phyloP scores from a whole-genome alignment of 129 eudicot species.

The Artemisia argyi region DNA sequence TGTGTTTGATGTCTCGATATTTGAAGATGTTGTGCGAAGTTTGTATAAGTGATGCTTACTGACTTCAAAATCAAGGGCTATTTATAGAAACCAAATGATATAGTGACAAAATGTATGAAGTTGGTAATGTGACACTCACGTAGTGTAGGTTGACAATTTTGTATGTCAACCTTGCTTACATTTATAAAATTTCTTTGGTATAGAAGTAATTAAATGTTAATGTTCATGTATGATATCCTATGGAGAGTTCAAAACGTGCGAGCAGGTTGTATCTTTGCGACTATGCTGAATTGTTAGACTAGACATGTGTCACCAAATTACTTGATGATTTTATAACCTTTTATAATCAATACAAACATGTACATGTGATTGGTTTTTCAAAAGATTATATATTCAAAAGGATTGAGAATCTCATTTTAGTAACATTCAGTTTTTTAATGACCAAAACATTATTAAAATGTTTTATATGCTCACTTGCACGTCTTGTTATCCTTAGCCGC shows the following conservation, averaged over 20 bases:
- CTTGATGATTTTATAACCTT: no score
- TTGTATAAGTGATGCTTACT: conserved; percentile 3
- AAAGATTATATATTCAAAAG: neutral
- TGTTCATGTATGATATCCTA: conserved; percentile 11
- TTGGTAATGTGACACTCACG: conserved; percentile 48
- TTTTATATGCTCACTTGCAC: conserved; percentile 3
- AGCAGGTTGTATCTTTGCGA: conserved; percentile 27
- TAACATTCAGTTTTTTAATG: neutral
- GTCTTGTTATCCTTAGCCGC: conserved; percentile 10
- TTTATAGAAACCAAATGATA: conserved; percentile 34
- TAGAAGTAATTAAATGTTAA: neutral
- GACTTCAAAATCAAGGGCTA: conserved; percentile 17
- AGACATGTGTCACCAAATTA: neutral
- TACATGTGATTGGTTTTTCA: neutral
- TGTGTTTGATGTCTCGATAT: conserved; percentile 3
- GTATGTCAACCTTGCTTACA: conserved; percentile 18
- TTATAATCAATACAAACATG: neutral
- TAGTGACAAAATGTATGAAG: conserved; percentile 11
- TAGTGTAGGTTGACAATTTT: conserved; percentile 10
- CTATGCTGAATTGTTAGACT: neutral
- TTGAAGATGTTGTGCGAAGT: conserved; percentile 15
- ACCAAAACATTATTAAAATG: neutral
- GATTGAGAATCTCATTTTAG: neutral
- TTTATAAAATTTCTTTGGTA: neutral
- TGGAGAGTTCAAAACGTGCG: conserved; percentile 35